Evolutionary conservation across 1,284 basidiomycete species (phyloP), one percentile per base, ranked within the genome.

Genomic region (Tilletia setariae): DNA sequence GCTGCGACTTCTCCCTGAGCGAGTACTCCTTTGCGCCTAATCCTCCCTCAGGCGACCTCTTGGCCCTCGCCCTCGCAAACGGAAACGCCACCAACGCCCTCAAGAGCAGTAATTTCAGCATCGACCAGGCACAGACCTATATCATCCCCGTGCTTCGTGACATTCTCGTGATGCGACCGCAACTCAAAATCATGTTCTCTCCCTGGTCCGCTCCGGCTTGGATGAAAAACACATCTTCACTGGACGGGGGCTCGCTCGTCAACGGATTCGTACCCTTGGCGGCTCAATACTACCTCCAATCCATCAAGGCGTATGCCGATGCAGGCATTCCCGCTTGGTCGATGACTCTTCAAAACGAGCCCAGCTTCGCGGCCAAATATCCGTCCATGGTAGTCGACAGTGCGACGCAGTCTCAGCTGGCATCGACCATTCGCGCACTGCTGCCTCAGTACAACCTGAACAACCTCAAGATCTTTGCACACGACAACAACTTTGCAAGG

Each of bases 321-420:
- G 72, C 68, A 2, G 74, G 76, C 1, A 68, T 79, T 0, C n/a
- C 9, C 16, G 70, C 76, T 13, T 77, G 68, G 68, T 74, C 74
- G 0, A 67, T 79, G 69, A 74, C 76, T 25, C 46, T 79, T 21
- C 77, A 79, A 46, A 79, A 79, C 62, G 77, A 79, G 66, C 77
- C 77, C 1, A 67, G 66, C 1, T 64, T 71, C 16, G 46, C 68
- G 40, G 70, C 73, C 1, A 40, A 68, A 2, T 79, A 76, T 21
- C 74, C 75, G 1, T 71, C 70, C 11, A 79, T 73, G 71, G 67
- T 72, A 1, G 70, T 79, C 69, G 59, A 66, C 16, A 30, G 70
- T 4, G 2, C 28, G 7, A 63, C 59, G 23, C 71, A 77, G 49
- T 44, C 59, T 19, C 61, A 69, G 44, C 43, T 75, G 2, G 72